Conservation (phyloP, 805 yeast species). For the Starmerella davenportii region DNA sequence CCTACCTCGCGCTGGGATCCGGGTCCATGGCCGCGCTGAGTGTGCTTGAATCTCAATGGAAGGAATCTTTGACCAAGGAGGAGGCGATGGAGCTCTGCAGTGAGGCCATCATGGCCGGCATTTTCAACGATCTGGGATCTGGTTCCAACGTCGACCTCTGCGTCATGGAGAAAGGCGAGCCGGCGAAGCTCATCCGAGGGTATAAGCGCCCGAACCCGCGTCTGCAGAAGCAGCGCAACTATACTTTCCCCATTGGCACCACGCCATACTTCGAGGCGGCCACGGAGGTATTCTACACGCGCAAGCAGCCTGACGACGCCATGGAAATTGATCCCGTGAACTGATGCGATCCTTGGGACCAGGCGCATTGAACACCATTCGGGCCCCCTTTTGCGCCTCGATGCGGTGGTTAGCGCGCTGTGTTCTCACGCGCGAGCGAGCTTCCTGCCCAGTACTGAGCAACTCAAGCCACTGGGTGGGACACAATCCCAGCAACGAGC, state of each 20-base stretch:
- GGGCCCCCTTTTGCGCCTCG: no score
- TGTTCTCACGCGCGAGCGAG: no score
- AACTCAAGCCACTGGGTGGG: no score
- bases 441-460: no score
- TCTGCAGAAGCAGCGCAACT: conserved; percentile 60
- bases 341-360: neutral
- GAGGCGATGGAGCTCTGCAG: conserved; percentile 85
- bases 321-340: conserved; percentile 35
- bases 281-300: conserved; percentile 28
- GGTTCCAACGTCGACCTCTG: conserved; percentile 96
- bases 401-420: no score
- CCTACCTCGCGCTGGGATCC: conserved; percentile 80
- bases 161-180: conserved; percentile 77
- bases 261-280: conserved; percentile 59
- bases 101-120: conserved; percentile 92
- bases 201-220: conserved; percentile 83
- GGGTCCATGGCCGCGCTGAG: conserved; percentile 99
- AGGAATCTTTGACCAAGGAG: conserved; percentile 54
- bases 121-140: conserved; percentile 97
- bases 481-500: no score
- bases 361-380: no score
- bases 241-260: conserved; percentile 84
- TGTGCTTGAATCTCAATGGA: conserved; percentile 78
- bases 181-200: conserved; percentile 65
- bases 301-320: conserved; percentile 31